Percentiles rank a stretch among this genome's conserved stretches.
phyloP scores from a whole-genome alignment of 805 yeast genomes.

The Starmerella bacillaris region DNA sequence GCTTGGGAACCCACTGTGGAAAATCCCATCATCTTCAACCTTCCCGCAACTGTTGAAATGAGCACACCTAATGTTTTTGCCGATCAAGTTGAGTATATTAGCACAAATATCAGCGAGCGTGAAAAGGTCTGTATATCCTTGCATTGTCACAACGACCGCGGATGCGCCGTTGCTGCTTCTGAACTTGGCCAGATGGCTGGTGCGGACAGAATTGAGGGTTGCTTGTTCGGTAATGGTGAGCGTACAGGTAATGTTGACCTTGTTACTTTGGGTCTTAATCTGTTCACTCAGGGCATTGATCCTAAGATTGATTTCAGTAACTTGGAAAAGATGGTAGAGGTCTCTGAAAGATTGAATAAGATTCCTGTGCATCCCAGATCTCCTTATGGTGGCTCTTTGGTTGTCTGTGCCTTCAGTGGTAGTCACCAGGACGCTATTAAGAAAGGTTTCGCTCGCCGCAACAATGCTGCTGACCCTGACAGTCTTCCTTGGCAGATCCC shows the following conservation, averaged over 20 bases:
- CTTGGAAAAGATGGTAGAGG: slow-evolving; percentile 44
- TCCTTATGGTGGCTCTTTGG: slow-evolving; percentile 69
- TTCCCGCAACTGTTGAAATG: slow-evolving; percentile 77
- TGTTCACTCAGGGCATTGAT: slow-evolving; percentile 60
- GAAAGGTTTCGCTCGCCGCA: slow-evolving; percentile 48
- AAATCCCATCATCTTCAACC: slow-evolving; percentile 55
- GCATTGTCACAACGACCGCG: slow-evolving; percentile 74
- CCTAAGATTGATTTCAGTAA: slow-evolving; percentile 60
- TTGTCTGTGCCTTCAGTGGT: slow-evolving; percentile 69
- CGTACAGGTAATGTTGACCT: slow-evolving; percentile 76
- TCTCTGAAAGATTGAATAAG: slow-evolving; percentile 64
- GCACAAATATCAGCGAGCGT: slow-evolving; percentile 42
- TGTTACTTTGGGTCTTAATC: slow-evolving; percentile 57
- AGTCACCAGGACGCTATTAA: slow-evolving; percentile 83
- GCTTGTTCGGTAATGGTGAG: slow-evolving; percentile 73
- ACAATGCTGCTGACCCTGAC: slow-evolving; percentile 23
- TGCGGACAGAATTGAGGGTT: slow-evolving; percentile 77
- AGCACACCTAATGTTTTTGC: slow-evolving; percentile 68
- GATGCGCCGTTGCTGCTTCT: slow-evolving; percentile 79
- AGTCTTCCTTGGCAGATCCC: slow-evolving; percentile 49
- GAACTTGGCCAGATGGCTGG: slow-evolving; percentile 71
- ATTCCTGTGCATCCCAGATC: slow-evolving; percentile 64
- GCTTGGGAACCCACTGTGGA: slow-evolving; percentile 57
- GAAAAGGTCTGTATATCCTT: slow-evolving; percentile 57
- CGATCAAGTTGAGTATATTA: slow-evolving; percentile 64